Evolutionary conservation across 2,329 filamentous ascomycete genomes (phyloP), one percentile per base, ranked within the genome.

Genomic region (Cladosporium colombiae): DNA sequence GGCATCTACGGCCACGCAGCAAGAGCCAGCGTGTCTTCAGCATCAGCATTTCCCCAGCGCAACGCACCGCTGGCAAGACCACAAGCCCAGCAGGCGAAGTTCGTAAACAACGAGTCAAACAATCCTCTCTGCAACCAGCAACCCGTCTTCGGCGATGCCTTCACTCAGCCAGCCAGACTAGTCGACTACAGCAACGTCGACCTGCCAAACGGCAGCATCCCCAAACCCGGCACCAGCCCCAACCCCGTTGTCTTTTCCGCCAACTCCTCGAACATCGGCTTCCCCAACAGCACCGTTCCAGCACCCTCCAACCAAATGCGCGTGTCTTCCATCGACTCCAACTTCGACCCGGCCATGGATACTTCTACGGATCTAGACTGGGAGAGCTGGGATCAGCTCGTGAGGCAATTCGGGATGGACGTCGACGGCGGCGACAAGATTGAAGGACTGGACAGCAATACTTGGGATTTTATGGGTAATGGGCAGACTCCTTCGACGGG

Each of bases 311-410:
- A 55, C 21, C 60, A 40, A 33, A 31, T 56, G 35, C 61, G 61
- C 11, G 37, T 63, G 1, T 16, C 61, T 29, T 63, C 61, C 2
- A 63, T 76, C 18, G 73, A 75, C 23, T 69, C 70, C 1, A 63
- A 67, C 14, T 66, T 71, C 66, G 46, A 67, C 68, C 23, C 69
- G 56, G 66, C 75, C 18, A 74, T 80, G 68, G 79, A 80, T 25
- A 76, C 76, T 6, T 76, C 74, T 1, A 76, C 73, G 14, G 79
- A 76, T 37, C 65, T 83, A 68, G 79, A 83, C 60, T 84, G 82
- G 82, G 76, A 81, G 49, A 78, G 75, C 44, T 83, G 81, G 79
- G 81, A 83, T 53, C 79, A 82, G 68, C 74, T 84, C 65, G 81
- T 83, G 2, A 73, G 73, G 29, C 78, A 83, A 64, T 83, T 80